Evolutionary conservation across 805 yeast species (phyloP), one percentile per base, ranked within the genome.

Genomic region (Debaryomyces hansenii): DNA sequence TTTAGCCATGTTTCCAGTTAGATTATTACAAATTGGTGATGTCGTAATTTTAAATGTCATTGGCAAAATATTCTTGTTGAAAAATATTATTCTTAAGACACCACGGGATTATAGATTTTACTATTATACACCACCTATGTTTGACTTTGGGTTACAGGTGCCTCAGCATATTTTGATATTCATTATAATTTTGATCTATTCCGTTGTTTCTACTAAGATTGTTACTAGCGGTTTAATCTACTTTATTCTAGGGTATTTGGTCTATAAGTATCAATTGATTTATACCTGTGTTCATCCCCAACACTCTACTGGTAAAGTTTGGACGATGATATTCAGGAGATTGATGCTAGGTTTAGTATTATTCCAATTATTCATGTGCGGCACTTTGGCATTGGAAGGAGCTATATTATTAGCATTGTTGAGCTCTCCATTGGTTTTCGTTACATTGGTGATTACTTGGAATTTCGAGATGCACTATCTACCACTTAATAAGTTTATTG

Each of bases 221-320:
- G 73, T 81, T 20, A 62, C 76, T n/a, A 76, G 82, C 47, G 85
- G 86, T 4, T 64, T 82, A 39, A 78, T 73, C 11, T 82, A 82
- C 55, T 82, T 82, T 50, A 60, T 72, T 9, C 56, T 82, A 29
- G 86, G 85, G 0, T 80, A 73, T 55, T 81, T 78, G 55, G 83
- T 79, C 11, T 82, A 80, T 62, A 82, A 82, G 61, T 82, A 82
- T 55, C 87, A 82, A 65, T 65, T 82, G 51, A 74, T 80, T 14
- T 82, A 80, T 60, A 76, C 82, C 47, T 77, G 75, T 69, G 84
- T 82, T 20, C 86, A 82, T 54, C 82, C 84, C 0, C 83, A 80
- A 20, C 85, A 82, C 59, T 79, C 84, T 11, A 82, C 86, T 0
- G 87, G 87, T 4, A 80, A 80, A 54, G 83, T 79, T 3, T 82